Evolutionary conservation across 1,139 yeast species (phyloP), one percentile per base, ranked within the genome.

Genomic region (Suhomyces bribrorum): DNA sequence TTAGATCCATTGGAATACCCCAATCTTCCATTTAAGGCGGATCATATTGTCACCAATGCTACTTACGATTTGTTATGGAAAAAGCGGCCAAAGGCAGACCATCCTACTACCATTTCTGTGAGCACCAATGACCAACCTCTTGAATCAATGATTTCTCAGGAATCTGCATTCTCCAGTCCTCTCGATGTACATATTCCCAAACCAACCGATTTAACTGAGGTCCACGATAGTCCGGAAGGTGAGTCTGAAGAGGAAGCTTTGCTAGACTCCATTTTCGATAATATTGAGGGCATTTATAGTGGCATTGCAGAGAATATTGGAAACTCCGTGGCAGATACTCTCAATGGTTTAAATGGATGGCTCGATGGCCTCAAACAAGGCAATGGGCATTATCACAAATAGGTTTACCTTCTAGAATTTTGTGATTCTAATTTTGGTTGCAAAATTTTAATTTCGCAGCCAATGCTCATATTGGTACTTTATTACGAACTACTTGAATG

Each of bases 1-100:
- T 51, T 47, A 12, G 94, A 85, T 53, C 44, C 52, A 0, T 52
- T 59, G 18, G 54, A 49, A 7, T 86, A 82, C 53, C 95, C 94
- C 0, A 73, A 75, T 43, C 77, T 83, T 26, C 60, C 67, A 1
- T 83, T 75, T 45, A 54, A 59, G n/a, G 69, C 70, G 7, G 74
- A 73, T 3, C 77, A 72, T 34, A 49, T 73, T 7, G 69, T 79
- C 25, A 55, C 64, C 5, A 63, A 62, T 45, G 71, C 86, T 0
- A 77, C 85, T 0, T 80, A 79, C 52, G 85, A 81, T 51, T 38
- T 56, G 18, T 24, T 78, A 66, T 67, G 61, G 69, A 45, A 44
- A 44, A 39, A 43, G 14, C 43, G 43, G 26, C 27, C 38, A 11
- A 36, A 30, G 12, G 40, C 38, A 16, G 33, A 37, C 7, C 33